Conservation (phyloP, 495 filamentous ascomycete genomes). For the Daldinia concentrica region DNA sequence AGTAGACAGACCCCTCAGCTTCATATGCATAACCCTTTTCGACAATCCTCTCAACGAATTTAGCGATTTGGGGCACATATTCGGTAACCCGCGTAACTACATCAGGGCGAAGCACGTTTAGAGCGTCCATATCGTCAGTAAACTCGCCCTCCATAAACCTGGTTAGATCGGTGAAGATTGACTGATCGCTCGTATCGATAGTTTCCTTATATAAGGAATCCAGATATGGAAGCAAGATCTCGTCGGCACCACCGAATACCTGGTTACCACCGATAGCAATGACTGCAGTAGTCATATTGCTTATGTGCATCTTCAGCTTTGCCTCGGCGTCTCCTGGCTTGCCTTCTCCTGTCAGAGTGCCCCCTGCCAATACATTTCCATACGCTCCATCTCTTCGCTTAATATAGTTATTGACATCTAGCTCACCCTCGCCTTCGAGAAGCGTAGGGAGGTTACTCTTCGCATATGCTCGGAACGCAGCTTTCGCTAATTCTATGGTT, state of each 20-base stretch:
- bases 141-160: conserved; percentile 84
- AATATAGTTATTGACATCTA: conserved; percentile 64
- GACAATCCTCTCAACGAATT: conserved; percentile 75
- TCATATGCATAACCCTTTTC: conserved; percentile 91
- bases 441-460: conserved; percentile 79
- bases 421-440: conserved; percentile 50
- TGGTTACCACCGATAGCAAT: conserved; percentile 60
- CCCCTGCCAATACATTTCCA: conserved; percentile 67
- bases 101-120: conserved; percentile 88
- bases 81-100: conserved; percentile 87
- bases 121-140: conserved; percentile 79
- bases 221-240: conserved; percentile 85
- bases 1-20: conserved; percentile 89
- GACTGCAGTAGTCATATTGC: conserved; percentile 72
- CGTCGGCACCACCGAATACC: conserved; percentile 60
- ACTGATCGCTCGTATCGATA: conserved; percentile 78
- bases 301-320: conserved; percentile 94
- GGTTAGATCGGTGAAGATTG: conserved; percentile 78
- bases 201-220: conserved; percentile 78
- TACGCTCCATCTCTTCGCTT: conserved; percentile 68
- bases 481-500: conserved; percentile 61
- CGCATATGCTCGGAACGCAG: conserved; percentile 77
- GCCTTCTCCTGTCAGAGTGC: conserved; percentile 68
- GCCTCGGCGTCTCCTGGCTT: conserved; percentile 74
- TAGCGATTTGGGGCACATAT: conserved; percentile 82